Evolutionary conservation across 2,329 filamentous ascomycete species (phyloP).

Genomic region (Alternaria arborescens): DNA sequence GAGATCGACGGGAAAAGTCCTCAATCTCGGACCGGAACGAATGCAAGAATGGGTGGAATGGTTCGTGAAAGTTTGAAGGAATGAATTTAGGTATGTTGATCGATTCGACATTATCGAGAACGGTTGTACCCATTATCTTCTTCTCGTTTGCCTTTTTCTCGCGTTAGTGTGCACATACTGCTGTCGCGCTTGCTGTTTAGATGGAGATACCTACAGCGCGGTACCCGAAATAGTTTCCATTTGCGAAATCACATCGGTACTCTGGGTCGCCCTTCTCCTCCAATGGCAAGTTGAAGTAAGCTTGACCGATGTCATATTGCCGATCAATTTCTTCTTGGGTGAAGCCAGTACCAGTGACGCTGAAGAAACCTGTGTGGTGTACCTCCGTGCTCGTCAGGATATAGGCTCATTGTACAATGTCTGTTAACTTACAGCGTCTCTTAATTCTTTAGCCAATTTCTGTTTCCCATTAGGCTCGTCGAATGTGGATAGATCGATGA

Average conservation of each 20-base stretch:
- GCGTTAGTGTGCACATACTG: neutral
- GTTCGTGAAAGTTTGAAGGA: slow-evolving; percentile 29
- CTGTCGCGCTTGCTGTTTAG: neutral
- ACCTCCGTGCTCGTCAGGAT: slow-evolving; percentile 24
- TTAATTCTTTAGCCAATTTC: slow-evolving; percentile 62
- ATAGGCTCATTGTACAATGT: neutral
- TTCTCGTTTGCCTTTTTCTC: slow-evolving; percentile 37
- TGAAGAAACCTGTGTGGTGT: slow-evolving; percentile 44
- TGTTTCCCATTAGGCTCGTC: slow-evolving; percentile 64
- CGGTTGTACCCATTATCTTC: slow-evolving; percentile 42
- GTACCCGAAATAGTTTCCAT: slow-evolving; percentile 46
- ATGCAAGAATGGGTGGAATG: slow-evolving; percentile 39
- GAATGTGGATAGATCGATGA: slow-evolving; percentile 58
- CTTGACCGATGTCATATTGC: slow-evolving; percentile 45
- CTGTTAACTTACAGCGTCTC: slow-evolving; percentile 57
- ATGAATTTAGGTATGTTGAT: slow-evolving; percentile 48
- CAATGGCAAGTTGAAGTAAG: slow-evolving; percentile 42
- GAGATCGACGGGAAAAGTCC: slow-evolving; percentile 35
- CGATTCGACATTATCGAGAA: slow-evolving; percentile 45
- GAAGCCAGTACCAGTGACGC: slow-evolving; percentile 41
- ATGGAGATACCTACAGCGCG: slow-evolving; percentile 25
- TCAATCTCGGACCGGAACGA: slow-evolving; percentile 39
- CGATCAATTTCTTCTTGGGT: slow-evolving; percentile 41
- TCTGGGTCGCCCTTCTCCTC: slow-evolving; percentile 40
- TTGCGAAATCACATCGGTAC: slow-evolving; percentile 41